Evolutionary conservation across 768 basidiomycete species (phyloP), one percentile per base, ranked within the genome.

Genomic region (Russula vinacea): DNA sequence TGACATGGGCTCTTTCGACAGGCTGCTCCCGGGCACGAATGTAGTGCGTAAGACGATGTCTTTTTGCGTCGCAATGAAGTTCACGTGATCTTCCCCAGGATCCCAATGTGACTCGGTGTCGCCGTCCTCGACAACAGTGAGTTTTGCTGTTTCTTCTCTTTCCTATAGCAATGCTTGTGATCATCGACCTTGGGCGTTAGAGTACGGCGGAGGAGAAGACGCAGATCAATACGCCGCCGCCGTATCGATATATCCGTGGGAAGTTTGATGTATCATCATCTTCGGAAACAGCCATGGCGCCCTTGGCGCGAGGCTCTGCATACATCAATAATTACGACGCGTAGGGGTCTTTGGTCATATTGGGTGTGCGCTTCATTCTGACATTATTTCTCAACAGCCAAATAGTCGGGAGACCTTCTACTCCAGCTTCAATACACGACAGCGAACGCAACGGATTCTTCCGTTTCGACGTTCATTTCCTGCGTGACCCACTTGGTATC

Each of bases 391-490:
- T 40, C 37, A 35, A 40, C 35, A 39, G 33, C 35, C 42, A 37
- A 26, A 32, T 53, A n/a, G 10, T 52, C 7, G n/a, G 29, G 17
- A 53, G 17, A 29, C 22, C 4, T 13, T 51, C 49, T n/a, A n/a
- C n/a, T 13, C 26, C 7, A 42, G 19, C 52, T 44, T 44, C 51
- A 42, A 33, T 9, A 42, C 47, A 45, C 6, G 55, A 33, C 8
- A 29, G 54, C 40, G n/a, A 56, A 16, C 24, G 44, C 17, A 44
- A 33, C 45, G 37, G 45, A 56, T 37, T 45, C n/a, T 62, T 62
- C 45, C 53, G 33, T 26, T 37, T 50, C 54, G 13, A 24, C 24
- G 35, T 19, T 22, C 35, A 19, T 45, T 39, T n/a, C n/a, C 19
- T 24, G 26, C 29, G 8, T 16, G 13, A 4, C 16, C 29, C 35